Percentiles rank a stretch among this genome's conserved stretches.
These are phyloP conservation scores for Mycena leptocephala DNA, from an alignment of 768 basidiomycete species.

Conservation along the genomic window DNA sequence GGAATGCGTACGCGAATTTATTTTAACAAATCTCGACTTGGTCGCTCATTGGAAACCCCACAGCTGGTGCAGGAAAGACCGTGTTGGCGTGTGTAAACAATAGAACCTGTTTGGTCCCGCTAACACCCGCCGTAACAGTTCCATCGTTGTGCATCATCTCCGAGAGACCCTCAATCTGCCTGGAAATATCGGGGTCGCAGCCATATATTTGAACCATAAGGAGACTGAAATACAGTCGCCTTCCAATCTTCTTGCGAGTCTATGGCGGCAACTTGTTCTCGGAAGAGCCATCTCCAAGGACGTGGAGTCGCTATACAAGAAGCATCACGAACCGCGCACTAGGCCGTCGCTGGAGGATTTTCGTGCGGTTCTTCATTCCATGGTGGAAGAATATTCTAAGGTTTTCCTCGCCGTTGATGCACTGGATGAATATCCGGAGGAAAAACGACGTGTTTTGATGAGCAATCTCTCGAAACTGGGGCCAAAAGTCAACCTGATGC, in stretches of 20 bases:
- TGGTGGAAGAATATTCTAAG: background rate
- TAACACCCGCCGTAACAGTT: background rate
- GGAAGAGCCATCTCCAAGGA: background rate
- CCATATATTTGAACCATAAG: background rate
- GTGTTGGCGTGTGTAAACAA: slow-evolving; percentile 21
- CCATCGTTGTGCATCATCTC: background rate
- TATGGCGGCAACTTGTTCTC: background rate
- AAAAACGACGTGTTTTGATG: background rate
- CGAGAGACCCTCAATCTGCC: background rate
- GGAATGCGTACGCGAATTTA: slow-evolving; percentile 24
- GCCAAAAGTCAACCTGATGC: background rate
- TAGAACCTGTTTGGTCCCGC: background rate
- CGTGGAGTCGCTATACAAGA: background rate
- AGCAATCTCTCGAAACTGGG: background rate
- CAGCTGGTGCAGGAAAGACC: slow-evolving; percentile 34
- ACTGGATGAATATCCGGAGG: slow-evolving; percentile 3
- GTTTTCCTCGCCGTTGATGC: background rate
- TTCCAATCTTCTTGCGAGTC: background rate
- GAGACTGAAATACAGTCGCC: background rate
- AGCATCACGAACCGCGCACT: background rate
- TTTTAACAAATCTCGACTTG: background rate
- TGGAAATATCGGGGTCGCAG: background rate
- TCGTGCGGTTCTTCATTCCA: background rate
- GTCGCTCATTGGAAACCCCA: background rate
- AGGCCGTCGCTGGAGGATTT: background rate